Evolutionary conservation across 2,329 filamentous ascomycete species (phyloP).

Genomic region (Lizonia empirigonia): DNA sequence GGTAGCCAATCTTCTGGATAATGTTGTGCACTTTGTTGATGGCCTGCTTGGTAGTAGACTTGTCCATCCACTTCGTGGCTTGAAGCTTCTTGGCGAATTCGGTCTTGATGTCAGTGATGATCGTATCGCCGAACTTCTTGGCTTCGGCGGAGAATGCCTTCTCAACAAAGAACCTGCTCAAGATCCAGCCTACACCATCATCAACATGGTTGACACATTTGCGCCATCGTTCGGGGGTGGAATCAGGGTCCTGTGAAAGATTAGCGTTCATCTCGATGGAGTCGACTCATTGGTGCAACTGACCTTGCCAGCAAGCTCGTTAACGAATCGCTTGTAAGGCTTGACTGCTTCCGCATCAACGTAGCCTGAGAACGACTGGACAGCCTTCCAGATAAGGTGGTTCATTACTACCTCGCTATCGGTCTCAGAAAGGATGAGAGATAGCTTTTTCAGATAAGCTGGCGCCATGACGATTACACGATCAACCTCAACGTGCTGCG

Average conservation of each 20-base stretch:
- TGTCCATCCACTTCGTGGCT: conserved; percentile 67
- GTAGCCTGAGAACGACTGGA: conserved; percentile 58
- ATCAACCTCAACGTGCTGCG: conserved; percentile 56
- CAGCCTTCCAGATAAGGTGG: conserved; percentile 69
- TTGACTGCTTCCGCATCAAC: conserved; percentile 66
- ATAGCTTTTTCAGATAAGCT: conserved; percentile 64
- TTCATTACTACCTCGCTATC: conserved; percentile 62
- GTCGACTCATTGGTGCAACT: neutral
- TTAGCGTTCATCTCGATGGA: conserved; percentile 19
- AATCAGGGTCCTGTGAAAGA: conserved; percentile 59
- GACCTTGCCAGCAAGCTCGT: conserved; percentile 63
- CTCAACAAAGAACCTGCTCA: conserved; percentile 73
- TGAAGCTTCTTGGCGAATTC: conserved; percentile 67
- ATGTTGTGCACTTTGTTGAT: conserved; percentile 71
- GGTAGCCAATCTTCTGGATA: conserved; percentile 71
- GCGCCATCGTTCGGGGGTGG: conserved; percentile 68
- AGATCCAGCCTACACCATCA: conserved; percentile 66
- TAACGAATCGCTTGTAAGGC: conserved; percentile 65
- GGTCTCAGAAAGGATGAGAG: conserved; percentile 60
- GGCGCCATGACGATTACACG: conserved; percentile 66
- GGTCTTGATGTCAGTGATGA: conserved; percentile 73
- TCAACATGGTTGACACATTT: conserved; percentile 66
- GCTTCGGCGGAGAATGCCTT: conserved; percentile 70
- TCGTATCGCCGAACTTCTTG: conserved; percentile 69
- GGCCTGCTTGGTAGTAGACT: conserved; percentile 63